Evolutionary conservation across 2,329 filamentous ascomycete species (phyloP), one percentile per base, ranked within the genome.

Genomic region (Penicillium sp.): DNA sequence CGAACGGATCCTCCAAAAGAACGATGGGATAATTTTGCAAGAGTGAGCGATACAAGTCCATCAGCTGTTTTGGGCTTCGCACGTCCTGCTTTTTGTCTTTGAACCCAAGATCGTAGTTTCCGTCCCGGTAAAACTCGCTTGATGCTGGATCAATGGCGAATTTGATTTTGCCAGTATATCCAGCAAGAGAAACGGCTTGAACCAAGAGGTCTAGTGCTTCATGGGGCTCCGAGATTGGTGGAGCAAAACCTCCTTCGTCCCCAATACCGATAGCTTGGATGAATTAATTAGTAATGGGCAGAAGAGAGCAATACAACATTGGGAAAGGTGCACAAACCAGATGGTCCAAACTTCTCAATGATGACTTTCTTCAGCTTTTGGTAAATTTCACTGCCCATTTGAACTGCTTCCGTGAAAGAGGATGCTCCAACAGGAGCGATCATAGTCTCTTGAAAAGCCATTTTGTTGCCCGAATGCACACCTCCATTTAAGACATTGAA

Each of bases 401-500:
- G 13, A n/a, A 35, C 16, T n/a, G 33, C 33, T 35, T 35, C 33
- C 16, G 6, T n/a, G 6, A 35, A 16, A 16, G 16, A 35, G 5
- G 14, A 35, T 5, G 33, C 33, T 35, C 33, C 33, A 8, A 39
- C 16, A 13, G 42, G 42, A 4, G 42, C 42, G 9, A 44, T 44
- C 42, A 44, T 21, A 11, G 22, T 44, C 42, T 44, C 42, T 10
- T 44, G 42, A 24, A 44, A 44, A 7, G 19, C 42, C n/a, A 85
- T 73, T 3, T 59, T 56, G 49, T 75, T 75, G 14, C 72, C 72
- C 1, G 71, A 73, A 57, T 75, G 73, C 21, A 69, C 67, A 9
- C 73, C 73, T 66, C 83, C 83, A 72, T 86, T 85, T 52, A 86
- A 76, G 51, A 85, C 82, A 71, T 84, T 84, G 76, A 81, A 79